Base-by-base conservation (phyloP, 2,329 filamentous ascomycete species). In the Knoxdaviesia capensis region DNA sequence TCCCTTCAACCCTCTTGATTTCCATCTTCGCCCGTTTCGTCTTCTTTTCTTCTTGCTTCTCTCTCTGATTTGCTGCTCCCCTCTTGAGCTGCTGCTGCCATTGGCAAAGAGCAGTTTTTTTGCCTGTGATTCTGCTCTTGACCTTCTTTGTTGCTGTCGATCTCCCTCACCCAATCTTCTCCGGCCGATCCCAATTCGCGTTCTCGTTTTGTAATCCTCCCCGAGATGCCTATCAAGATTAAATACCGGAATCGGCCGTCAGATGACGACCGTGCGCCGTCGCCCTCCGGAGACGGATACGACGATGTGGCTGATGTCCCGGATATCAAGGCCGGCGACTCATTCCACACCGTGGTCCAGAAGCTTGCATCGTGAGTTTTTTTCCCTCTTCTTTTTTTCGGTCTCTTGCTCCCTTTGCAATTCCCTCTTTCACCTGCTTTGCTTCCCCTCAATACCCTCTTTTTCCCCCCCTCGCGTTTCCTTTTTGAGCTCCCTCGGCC, bases 331-430 rank as follows among this genome's bases (percentile, higher is more conserved):
- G 48, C 55, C 4, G 54, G 55, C n/a, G 55, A 55, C n/a, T 48
- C 32, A n/a, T 48, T 57, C 29, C 37, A 43, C 3, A 48, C 66
- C 9, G 63, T 83, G 11, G 70, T 80, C 43, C 74, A 74, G 59
- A 78, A 80, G 59, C 62, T 84, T 34, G 77, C 76, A 2, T 54
- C 64, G 74, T 79, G 56, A 46, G 66, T 51, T 33, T 8, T 30
- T 29, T 32, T 29, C 31, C 29, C 9, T 37, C 38, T n/a, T 36
- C 9, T 3, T 10, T 33, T 10, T 31, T 31, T 5, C 5, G 39
- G 6, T 30, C 29, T 32, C 28, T 28, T 28, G 11, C 20, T 20
- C 20, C 20, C 20, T 20, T 20, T 20, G 20, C 20, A 20, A 20
- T 20, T 20, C 20, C 20, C 20, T 20, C 20, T 20, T 20, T 20